Percentiles rank a stretch among this genome's conserved stretches.
These are phyloP conservation scores for Holtermanniella nyarrowii DNA, from an alignment of 768 basidiomycete genomes.

Conservation along the genomic window DNA sequence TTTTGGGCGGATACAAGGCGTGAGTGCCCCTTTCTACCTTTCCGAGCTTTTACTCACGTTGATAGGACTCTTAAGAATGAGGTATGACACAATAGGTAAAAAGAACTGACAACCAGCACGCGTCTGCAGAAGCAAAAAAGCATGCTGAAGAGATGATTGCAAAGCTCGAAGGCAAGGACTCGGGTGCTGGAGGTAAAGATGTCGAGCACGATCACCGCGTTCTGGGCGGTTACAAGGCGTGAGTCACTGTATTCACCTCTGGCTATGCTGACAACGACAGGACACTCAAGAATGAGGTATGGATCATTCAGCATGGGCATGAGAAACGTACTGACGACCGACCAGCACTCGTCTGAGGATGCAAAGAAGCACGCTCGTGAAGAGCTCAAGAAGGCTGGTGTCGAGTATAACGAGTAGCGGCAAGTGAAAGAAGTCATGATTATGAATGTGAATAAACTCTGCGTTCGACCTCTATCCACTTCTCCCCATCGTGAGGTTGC, in stretches of 20 bases:
- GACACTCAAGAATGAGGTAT: too few species aligned
- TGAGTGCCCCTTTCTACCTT: not conserved
- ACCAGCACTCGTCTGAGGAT: constrained; percentile 45
- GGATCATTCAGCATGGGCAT: not conserved
- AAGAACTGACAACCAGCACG: constrained; percentile 13
- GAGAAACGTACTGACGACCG: constrained; percentile 13
- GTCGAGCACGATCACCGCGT: constrained; percentile 47
- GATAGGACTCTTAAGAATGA: not conserved
- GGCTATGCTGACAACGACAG: too few species aligned
- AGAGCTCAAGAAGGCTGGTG: not conserved
- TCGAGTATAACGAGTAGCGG: too few species aligned
- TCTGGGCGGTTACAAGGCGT: constrained; percentile 52
- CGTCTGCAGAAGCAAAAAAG: constrained; percentile 48
- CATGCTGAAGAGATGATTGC: constrained; percentile 48
- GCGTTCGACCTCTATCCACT: too few species aligned
- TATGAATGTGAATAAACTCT: too few species aligned
- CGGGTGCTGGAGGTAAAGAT: constrained; percentile 24
- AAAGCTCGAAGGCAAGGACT: constrained; percentile 30
- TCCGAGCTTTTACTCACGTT: not conserved
- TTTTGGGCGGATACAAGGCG: not conserved
- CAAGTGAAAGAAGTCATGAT: too few species aligned
- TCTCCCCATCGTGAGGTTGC: too few species aligned
- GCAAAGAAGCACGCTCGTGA: constrained; percentile 53
- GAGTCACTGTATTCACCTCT: constrained; percentile 44
- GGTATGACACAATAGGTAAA: not conserved